phyloP scores from a whole-genome alignment of 176 grass and related monocot species.

The Carex scoparia region DNA sequence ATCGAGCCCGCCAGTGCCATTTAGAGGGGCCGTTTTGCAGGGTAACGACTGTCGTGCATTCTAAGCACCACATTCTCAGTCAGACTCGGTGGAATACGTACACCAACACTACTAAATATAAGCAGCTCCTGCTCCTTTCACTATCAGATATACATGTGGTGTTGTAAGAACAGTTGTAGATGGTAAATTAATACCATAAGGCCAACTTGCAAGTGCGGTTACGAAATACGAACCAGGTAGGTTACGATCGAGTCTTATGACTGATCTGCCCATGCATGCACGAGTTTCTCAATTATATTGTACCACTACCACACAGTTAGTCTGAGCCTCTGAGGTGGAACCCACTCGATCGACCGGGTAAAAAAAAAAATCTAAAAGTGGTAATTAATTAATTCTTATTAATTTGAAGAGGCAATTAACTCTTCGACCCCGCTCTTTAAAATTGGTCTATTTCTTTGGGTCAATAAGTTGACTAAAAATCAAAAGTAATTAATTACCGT shows the following conservation, averaged over 20 bases:
- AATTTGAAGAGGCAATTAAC: too few species aligned
- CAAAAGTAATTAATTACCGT: too few species aligned
- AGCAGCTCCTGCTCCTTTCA: too few species aligned
- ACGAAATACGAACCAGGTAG: not conserved
- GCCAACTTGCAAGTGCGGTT: constrained; percentile 13
- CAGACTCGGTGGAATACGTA: not conserved
- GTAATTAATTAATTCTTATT: too few species aligned
- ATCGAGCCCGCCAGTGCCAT: not conserved
- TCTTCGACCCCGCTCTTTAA: too few species aligned
- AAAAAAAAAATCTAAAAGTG: too few species aligned
- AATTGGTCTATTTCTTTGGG: too few species aligned
- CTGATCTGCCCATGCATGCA: not conserved
- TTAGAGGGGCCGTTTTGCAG: constrained; percentile 4
- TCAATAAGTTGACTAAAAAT: too few species aligned
- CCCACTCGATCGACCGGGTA: too few species aligned
- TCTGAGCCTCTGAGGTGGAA: not conserved
- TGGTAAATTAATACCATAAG: not conserved
- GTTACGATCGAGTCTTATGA: not conserved
- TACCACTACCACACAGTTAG: too few species aligned
- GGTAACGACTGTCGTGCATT: constrained; percentile 8
- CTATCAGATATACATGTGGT: not conserved
- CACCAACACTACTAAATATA: not conserved
- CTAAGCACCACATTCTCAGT: not conserved
- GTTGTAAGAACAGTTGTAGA: not conserved
- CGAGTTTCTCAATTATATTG: not conserved